phyloP scores from a whole-genome alignment of 345 rosid genomes.

The Aegle marmelos region DNA sequence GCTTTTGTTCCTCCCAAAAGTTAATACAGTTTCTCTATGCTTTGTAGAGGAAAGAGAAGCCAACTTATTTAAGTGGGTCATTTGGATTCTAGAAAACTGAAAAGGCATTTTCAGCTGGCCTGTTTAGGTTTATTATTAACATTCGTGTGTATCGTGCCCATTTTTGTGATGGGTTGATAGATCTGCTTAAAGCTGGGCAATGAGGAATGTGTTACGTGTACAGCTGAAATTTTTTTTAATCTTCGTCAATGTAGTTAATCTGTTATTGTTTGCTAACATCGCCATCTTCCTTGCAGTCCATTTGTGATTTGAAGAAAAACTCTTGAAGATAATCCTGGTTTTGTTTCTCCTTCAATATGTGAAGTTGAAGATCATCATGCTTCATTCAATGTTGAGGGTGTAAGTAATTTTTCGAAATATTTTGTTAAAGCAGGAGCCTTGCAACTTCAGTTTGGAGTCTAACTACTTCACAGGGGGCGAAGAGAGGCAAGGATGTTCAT shows the following conservation, averaged over 20 bases:
- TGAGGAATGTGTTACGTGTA: not conserved
- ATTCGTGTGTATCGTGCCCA: not conserved
- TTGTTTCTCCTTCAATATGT: constrained; percentile 1
- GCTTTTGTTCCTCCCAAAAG: not conserved
- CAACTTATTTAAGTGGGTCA: not conserved
- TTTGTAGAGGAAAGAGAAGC: not conserved
- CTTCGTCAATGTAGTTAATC: not conserved
- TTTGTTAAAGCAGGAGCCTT: constrained; percentile 2
- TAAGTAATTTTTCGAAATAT: not conserved
- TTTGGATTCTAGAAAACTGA: not conserved
- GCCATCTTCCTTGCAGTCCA: constrained; percentile 26
- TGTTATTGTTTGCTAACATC: not conserved
- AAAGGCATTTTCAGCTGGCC: not conserved
- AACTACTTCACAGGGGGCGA: not conserved
- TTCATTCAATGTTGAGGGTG: not conserved
- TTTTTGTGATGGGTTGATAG: not conserved
- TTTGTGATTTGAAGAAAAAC: constrained; percentile 12
- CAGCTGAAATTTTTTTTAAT: not conserved
- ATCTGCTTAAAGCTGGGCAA: not conserved
- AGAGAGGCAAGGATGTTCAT: constrained; percentile 1
- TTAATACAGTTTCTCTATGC: not conserved
- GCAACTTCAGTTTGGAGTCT: not conserved
- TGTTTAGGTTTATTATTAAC: not conserved
- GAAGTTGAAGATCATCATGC: constrained; percentile 8
- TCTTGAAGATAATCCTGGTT: constrained; percentile 14